Base-by-base conservation (phyloP, 371 early-diverging fungal genomes). In the Rhizopus arrhizus region DNA sequence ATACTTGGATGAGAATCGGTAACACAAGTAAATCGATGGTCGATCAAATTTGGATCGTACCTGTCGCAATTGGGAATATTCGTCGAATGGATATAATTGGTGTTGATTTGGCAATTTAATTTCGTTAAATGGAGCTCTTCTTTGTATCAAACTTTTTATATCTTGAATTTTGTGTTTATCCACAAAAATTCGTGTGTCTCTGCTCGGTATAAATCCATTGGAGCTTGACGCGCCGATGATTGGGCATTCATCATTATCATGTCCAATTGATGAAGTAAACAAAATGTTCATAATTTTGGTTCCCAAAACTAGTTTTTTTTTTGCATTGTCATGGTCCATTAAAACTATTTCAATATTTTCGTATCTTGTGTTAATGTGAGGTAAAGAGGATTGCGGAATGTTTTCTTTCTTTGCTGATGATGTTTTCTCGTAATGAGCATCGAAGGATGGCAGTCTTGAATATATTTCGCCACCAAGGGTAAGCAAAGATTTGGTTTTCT, bases 271-370 rank as follows among this genome's bases (percentile, higher is more conserved):
- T 42, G 51, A 62, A 42, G 56, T 62, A 40, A 65, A 33, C 48
- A 65, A 59, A 56, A 53, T 59, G 43, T 69, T 69, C 60, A 62
- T 60, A 31, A 62, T 53, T 60, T 65, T 62, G 22, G 65, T 62
- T 52, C 57, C 65, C 42, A 69, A 51, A 38, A 48, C 65, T 38
- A 69, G 52, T n/a, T n/a, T n/a, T 60, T 65, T 69, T n/a, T 56
- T 36, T 22, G 33, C 36, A 41, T 53, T 64, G 33, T 58, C 58
- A 55, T 35, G 12, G 7, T 59, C 35, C 10, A 59, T 54, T 33
- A 64, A 41, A 56, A 41, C 28, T 43, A 43, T 11, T 49, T 59
- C 46, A n/a, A 59, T 33, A 52, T 60, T 51, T 53, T 31, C 47
- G 48, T 60, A 60, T 53, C 46, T 60, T 12, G 54, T 55, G 34